These are phyloP conservation scores for Phaeolepiota aurea DNA, from an alignment of 768 basidiomycete genomes.

Conservation along the genomic window DNA sequence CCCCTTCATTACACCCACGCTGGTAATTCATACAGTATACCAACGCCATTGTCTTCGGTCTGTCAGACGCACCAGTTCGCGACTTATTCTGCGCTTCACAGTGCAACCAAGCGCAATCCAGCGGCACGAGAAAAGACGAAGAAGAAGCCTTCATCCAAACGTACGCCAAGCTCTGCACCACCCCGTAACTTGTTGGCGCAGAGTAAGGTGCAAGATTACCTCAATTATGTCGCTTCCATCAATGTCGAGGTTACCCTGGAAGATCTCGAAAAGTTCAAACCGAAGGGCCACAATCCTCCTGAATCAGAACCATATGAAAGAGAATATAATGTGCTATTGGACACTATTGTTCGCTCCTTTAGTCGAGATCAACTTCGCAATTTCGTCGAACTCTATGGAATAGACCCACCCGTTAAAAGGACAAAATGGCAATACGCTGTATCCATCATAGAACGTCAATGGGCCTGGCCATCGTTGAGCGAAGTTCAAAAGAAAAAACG, in stretches of 20 bases:
- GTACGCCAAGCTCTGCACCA: too few species aligned
- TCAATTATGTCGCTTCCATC: conserved; percentile 41
- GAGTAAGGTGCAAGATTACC: conserved; percentile 45
- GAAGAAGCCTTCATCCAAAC: too few species aligned
- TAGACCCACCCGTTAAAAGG: conserved; percentile 22
- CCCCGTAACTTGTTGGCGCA: conserved; percentile 24
- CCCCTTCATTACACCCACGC: too few species aligned
- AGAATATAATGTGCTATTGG: conserved; percentile 45
- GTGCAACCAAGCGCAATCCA: neutral
- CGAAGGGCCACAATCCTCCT: conserved; percentile 27
- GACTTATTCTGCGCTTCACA: neutral
- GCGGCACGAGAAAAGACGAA: neutral
- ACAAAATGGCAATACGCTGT: conserved; percentile 34
- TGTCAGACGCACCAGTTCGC: too few species aligned
- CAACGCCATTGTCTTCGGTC: too few species aligned
- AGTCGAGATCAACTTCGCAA: conserved; percentile 49
- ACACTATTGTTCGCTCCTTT: conserved; percentile 53
- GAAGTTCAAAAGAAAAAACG: conserved; percentile 40
- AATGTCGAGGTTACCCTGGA: conserved; percentile 41
- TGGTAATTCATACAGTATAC: too few species aligned
- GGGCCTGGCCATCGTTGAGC: conserved; percentile 61
- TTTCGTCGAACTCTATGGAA: conserved; percentile 41
- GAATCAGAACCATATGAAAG: conserved; percentile 37
- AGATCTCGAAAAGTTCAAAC: conserved; percentile 56
- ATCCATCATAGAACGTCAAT: conserved; percentile 53